phyloP scores from a whole-genome alignment of 768 basidiomycete genomes.

The Gyrodon lividus region DNA sequence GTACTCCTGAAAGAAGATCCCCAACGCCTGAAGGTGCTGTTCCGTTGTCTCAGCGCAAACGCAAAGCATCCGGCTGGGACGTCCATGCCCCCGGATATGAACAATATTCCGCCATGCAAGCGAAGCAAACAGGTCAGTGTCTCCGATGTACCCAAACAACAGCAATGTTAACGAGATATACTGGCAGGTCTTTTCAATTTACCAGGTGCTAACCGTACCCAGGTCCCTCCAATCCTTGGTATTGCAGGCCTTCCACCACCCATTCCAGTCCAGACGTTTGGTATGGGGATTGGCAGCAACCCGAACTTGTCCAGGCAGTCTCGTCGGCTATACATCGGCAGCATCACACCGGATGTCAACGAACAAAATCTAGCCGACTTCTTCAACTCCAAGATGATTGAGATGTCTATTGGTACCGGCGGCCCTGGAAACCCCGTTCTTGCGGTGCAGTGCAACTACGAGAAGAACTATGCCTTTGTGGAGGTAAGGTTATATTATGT shows the following conservation, averaged over 20 bases:
- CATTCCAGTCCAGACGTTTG: slow-evolving; percentile 80
- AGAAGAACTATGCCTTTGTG: slow-evolving; percentile 98
- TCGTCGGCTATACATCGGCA: slow-evolving; percentile 93
- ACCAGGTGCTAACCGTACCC: slow-evolving; percentile 90
- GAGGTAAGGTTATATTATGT: slow-evolving; percentile 59
- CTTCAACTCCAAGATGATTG: slow-evolving; percentile 95
- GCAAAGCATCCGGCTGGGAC: slow-evolving; percentile 95
- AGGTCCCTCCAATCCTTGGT: slow-evolving; percentile 78
- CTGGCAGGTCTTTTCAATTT: slow-evolving; percentile 87
- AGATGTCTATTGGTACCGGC: slow-evolving; percentile 84
- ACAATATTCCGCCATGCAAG: slow-evolving; percentile 91
- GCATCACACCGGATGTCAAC: slow-evolving; percentile 92
- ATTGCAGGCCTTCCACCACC: slow-evolving; percentile 82
- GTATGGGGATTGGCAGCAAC: slow-evolving; percentile 83
- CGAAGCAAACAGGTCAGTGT: slow-evolving; percentile 89
- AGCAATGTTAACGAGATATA: slow-evolving; percentile 8
- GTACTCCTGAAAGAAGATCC: slow-evolving; percentile 76
- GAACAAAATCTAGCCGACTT: slow-evolving; percentile 90
- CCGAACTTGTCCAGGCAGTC: slow-evolving; percentile 92
- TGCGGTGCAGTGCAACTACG: slow-evolving; percentile 94
- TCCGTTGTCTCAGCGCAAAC: slow-evolving; percentile 80
- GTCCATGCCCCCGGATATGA: slow-evolving; percentile 95
- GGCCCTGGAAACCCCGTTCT: slow-evolving; percentile 87
- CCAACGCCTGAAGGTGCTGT: slow-evolving; percentile 87
- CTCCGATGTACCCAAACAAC: neutral